Percentiles rank a stretch among this genome's conserved stretches.
Evolutionary conservation across 768 basidiomycete genomes (phyloP).

Genomic region (Kwoniella heveanensis): DNA sequence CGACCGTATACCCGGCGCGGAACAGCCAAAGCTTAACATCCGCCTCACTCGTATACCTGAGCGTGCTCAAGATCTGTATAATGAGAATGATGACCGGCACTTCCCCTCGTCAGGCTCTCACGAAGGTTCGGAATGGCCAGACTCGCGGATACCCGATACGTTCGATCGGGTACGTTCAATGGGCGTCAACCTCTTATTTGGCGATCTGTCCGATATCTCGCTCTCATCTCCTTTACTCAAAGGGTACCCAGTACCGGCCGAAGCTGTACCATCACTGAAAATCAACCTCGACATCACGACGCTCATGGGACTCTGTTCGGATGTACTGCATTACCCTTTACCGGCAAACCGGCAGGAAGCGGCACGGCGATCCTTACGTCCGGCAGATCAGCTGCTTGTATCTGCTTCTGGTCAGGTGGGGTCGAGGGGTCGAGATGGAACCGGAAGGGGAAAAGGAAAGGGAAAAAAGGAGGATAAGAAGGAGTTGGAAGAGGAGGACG

Average conservation of each 20-base stretch:
- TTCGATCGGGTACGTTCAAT: constrained; percentile 63
- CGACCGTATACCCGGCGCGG: constrained; percentile 58
- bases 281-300: constrained; percentile 83
- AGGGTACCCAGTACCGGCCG: constrained; percentile 6
- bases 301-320: constrained; percentile 79
- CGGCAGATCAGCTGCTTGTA: constrained; percentile 3
- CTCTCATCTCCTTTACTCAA: constrained; percentile 5
- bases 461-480: constrained; percentile 7
- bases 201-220: constrained; percentile 48
- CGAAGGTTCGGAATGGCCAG: constrained; percentile 19
- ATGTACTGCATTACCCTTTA: constrained; percentile 72
- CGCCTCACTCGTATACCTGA: constrained; percentile 70
- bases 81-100: neutral
- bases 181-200: constrained; percentile 70
- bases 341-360: constrained; percentile 67
- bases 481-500: constrained; percentile 5
- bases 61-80: constrained; percentile 24
- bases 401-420: neutral
- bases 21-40: constrained; percentile 58
- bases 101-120: neutral
- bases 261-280: constrained; percentile 61
- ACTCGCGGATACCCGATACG: constrained; percentile 66
- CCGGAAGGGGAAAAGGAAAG: constrained; percentile 12
- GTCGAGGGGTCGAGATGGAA: constrained; percentile 7
- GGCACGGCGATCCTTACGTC: constrained; percentile 66